phyloP scores from a whole-genome alignment of 768 basidiomycete species.

The Psilocybe cyanescens region DNA sequence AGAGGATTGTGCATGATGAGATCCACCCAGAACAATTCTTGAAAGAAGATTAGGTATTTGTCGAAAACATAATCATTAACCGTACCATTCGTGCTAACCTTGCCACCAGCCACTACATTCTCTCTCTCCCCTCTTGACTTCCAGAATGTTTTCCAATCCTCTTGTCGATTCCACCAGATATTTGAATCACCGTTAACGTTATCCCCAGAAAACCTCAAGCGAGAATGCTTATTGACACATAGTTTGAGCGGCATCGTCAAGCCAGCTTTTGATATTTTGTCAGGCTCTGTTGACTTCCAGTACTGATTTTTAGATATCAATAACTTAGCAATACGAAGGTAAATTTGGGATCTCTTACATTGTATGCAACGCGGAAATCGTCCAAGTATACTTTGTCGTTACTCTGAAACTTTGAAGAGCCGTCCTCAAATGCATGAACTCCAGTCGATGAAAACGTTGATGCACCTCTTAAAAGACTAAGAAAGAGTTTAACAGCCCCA shows the following conservation, averaged over 20 bases:
- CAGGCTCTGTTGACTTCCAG: slow-evolving; percentile 60
- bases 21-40: slow-evolving; percentile 83
- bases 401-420: slow-evolving; percentile 28
- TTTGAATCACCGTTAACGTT: slow-evolving; percentile 42
- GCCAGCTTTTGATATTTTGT: slow-evolving; percentile 42
- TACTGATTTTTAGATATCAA: slow-evolving; percentile 52
- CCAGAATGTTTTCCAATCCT: slow-evolving; percentile 67
- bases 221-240: slow-evolving; percentile 60
- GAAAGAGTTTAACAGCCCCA: slow-evolving; percentile 78
- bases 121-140: slow-evolving; percentile 55
- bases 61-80: slow-evolving; percentile 15
- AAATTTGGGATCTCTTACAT: slow-evolving; percentile 48
- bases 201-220: slow-evolving; percentile 60
- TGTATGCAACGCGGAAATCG: slow-evolving; percentile 87
- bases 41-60: slow-evolving; percentile 1
- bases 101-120: slow-evolving; percentile 54
- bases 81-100: slow-evolving; percentile 67
- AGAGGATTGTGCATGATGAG: slow-evolving; percentile 72
- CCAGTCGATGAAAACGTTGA: slow-evolving; percentile 16
- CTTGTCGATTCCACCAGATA: slow-evolving; percentile 70
- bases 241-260: slow-evolving; percentile 71
- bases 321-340: neutral
- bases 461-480: slow-evolving; percentile 67
- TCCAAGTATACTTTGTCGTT: slow-evolving; percentile 78
- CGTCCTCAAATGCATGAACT: slow-evolving; percentile 16